Base-by-base conservation (phyloP, 768 basidiomycete species). In the Suillus occidentalis region DNA sequence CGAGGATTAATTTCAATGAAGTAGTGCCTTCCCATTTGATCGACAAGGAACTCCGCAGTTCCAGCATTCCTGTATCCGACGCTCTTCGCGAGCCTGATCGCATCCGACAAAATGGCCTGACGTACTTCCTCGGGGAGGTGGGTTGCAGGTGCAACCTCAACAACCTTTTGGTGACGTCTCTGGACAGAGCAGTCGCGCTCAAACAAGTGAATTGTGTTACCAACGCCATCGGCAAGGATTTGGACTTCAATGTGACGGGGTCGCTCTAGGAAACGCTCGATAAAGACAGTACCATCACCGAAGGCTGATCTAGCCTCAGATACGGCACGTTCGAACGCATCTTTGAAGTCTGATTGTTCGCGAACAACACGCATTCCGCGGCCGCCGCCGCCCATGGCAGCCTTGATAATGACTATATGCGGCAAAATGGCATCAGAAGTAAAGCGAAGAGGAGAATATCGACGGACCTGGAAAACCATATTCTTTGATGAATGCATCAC, bases 1-100 rank as follows among this genome's bases (percentile, higher is more conserved):
- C 97, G 95, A 37, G 97, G 95, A 79, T 98, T 98, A 72, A 99
- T 98, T 80, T 99, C 97, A 73, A 99, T 99, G 81, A 99, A 99
- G 80, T 99, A 99, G 79, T 97, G 95, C 70, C 95, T 85, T 71
- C 94, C 95, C 83, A 91, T 87, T 75, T 95, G 92, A 78, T 99
- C 97, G 67, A 99, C 95, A 78, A 99, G 83, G 83, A 99, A 99
- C 80, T 99, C 97, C 31, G 94, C 95, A 45, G 97, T 99, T 68
- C 97, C 97, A 60, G 97, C 97, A 77, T 97, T 98, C 69, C 94
- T 86, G 78, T 99, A 99, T 7, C 90, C 88, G 69, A 99, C 97
- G 64, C 92, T 93, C 79, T 87, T 90, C 62, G 95, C 95, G 63
- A 99, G 84, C 81, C 91, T 98, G 81, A 98, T 94, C 12, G 97